Conservation (phyloP, 805 yeast genomes). For the Saccharomycopsis babjevae region DNA sequence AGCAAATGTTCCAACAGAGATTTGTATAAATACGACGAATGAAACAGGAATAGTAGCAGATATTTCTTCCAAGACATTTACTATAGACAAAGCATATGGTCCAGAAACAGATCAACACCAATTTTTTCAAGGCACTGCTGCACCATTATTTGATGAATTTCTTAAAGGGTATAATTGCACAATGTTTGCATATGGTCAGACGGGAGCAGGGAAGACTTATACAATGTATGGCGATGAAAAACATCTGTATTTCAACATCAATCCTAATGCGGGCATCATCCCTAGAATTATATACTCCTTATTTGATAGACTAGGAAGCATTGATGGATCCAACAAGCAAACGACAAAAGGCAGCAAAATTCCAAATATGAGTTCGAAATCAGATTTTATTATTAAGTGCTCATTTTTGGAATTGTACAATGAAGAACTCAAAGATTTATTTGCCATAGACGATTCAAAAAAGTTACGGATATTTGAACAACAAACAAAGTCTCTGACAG, state of each 20-base stretch:
- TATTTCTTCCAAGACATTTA: conserved; percentile 39
- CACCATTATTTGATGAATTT: conserved; percentile 55
- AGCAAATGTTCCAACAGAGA: conserved; percentile 8
- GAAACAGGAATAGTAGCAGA: conserved; percentile 16
- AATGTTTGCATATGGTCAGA: conserved; percentile 82
- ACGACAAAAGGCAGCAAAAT: not conserved
- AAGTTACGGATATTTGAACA: conserved; percentile 43
- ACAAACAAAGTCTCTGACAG: not conserved
- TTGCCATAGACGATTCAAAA: conserved; percentile 37
- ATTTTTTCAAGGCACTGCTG: conserved; percentile 58
- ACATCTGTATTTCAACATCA: conserved; percentile 19
- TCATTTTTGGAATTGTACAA: conserved; percentile 82
- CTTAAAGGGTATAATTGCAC: conserved; percentile 73
- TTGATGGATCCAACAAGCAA: not conserved
- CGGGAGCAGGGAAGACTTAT: conserved; percentile 83
- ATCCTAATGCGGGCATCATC: conserved; percentile 49
- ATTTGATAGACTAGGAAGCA: conserved; percentile 35
- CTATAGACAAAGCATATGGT: conserved; percentile 75
- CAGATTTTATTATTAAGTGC: conserved; percentile 60
- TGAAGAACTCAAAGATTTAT: conserved; percentile 71
- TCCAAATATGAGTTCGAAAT: conserved; percentile 17
- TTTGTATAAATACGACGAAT: conserved; percentile 13
- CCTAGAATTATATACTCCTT: conserved; percentile 49
- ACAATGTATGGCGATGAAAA: conserved; percentile 61
- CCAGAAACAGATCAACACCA: conserved; percentile 65